Evolutionary conservation across 2,329 filamentous ascomycete genomes (phyloP).

Genomic region (Xylariaceae sp.): DNA sequence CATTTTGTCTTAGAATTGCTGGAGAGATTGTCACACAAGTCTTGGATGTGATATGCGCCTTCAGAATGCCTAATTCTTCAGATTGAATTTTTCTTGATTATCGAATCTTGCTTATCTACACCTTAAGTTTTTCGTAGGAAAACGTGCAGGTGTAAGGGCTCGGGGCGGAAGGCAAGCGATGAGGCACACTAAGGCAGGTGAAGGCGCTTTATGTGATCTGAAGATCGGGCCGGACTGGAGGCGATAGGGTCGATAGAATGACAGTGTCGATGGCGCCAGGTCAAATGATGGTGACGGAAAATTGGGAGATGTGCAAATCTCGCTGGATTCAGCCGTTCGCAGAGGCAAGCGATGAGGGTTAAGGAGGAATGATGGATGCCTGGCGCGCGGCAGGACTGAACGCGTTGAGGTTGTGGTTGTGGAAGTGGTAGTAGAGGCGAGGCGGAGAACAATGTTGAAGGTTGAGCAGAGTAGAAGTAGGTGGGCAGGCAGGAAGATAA

Average conservation of each 20-base stretch:
- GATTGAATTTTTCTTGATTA: slow-evolving; percentile 51
- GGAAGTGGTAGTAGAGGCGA: slow-evolving; percentile 12
- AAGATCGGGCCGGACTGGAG: slow-evolving; percentile 38
- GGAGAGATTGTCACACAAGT: slow-evolving; percentile 20
- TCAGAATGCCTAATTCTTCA: slow-evolving; percentile 47
- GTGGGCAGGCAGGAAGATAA: slow-evolving; percentile 9
- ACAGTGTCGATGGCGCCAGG: slow-evolving; percentile 36
- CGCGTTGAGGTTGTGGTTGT: slow-evolving; percentile 23
- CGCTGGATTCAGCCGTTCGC: slow-evolving; percentile 35
- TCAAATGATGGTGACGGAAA: slow-evolving; percentile 30
- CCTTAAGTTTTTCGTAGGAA: slow-evolving; percentile 86
- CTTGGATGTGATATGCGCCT: slow-evolving; percentile 39
- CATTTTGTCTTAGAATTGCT: slow-evolving; percentile 62
- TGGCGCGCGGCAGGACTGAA: slow-evolving; percentile 14
- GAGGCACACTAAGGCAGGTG: slow-evolving; percentile 35
- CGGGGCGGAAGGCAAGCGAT: slow-evolving; percentile 49
- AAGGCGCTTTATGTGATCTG: slow-evolving; percentile 35
- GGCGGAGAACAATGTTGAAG: not conserved
- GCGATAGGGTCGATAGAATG: slow-evolving; percentile 38
- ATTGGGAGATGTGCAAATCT: slow-evolving; percentile 35
- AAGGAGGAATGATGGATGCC: slow-evolving; percentile 24
- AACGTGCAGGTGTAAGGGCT: slow-evolving; percentile 90
- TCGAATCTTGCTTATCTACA: slow-evolving; percentile 76
- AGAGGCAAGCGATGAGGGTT: slow-evolving; percentile 33
- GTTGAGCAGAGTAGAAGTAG: slow-evolving; percentile 8